Evolutionary conservation across 1,284 basidiomycete species (phyloP).

Genomic region (Ceratobasidium theobromae): DNA sequence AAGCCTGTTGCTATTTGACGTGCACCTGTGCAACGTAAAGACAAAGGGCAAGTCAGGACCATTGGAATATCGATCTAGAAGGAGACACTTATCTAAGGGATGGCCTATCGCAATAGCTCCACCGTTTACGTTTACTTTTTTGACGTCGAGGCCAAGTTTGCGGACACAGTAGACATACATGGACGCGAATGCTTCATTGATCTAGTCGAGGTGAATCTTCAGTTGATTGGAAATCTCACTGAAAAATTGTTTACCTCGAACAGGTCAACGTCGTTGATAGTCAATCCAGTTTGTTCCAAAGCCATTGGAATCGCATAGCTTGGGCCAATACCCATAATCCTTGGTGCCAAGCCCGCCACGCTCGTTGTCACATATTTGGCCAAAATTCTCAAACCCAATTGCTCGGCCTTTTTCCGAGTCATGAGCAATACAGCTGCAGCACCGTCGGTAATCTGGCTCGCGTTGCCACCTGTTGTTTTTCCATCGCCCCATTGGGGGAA

Average conservation of each 20-base stretch:
- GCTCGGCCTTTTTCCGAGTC: conserved; percentile 81
- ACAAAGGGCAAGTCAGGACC: conserved; percentile 36
- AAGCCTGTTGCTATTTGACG: conserved; percentile 87
- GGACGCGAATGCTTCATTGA: conserved; percentile 92
- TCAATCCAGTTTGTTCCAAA: conserved; percentile 64
- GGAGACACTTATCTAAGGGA: conserved; percentile 71
- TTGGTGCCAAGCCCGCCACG: conserved; percentile 70
- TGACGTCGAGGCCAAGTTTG: conserved; percentile 65
- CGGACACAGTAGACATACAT: conserved; percentile 83
- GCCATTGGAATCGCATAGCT: conserved; percentile 70
- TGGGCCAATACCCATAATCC: conserved; percentile 85
- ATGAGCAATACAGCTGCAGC: conserved; percentile 84
- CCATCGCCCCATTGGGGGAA: conserved; percentile 86
- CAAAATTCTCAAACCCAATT: conserved; percentile 70
- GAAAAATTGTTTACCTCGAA: conserved; percentile 63
- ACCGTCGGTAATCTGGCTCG: conserved; percentile 84
- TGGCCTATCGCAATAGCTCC: conserved; percentile 89
- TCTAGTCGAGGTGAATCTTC: conserved; percentile 49
- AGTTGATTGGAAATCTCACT: too few relatives aligned
- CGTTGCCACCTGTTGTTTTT: conserved; percentile 86
- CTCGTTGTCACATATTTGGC: conserved; percentile 78
- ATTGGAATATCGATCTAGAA: neutral
- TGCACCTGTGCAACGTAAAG: conserved; percentile 77
- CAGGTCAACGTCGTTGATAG: conserved; percentile 72
- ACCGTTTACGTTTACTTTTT: conserved; percentile 85